A percentile compares a stretch with the other conserved stretches of the same genome.
These are phyloP conservation scores for Phytophthora brassicae DNA, from an alignment of 352 stramenopile species.

Conservation along the genomic window DNA sequence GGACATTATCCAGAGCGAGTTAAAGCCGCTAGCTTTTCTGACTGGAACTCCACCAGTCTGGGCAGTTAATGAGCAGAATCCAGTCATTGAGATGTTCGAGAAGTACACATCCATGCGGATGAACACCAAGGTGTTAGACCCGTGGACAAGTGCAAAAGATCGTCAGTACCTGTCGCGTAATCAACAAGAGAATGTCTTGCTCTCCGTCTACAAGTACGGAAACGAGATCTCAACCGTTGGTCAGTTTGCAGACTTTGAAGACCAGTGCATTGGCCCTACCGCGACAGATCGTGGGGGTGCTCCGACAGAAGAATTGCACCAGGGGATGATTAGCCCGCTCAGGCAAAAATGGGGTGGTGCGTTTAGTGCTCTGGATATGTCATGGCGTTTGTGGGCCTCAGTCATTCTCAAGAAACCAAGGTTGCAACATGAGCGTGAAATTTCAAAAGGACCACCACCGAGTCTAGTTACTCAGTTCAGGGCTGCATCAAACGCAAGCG, in stretches of 20 bases:
- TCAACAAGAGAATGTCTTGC: conserved; percentile 6
- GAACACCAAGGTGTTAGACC: conserved; percentile 9
- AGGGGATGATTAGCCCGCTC: too few species aligned
- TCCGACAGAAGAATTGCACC: conserved; percentile 13
- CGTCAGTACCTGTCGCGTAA: conserved; percentile 3
- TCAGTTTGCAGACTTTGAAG: conserved; percentile 11
- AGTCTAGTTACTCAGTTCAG: conserved; percentile 5
- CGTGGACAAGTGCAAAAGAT: conserved; percentile 13
- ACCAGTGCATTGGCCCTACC: conserved; percentile 9
- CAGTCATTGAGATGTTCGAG: too few species aligned
- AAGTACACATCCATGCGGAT: too few species aligned
- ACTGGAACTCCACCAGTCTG: too few species aligned
- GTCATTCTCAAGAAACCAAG: conserved; percentile 8
- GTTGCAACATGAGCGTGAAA: too few species aligned
- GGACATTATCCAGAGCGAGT: conserved; percentile 10
- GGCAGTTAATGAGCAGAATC: too few species aligned
- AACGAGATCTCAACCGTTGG: too few species aligned
- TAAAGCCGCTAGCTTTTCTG: conserved; percentile 10
- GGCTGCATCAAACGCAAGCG: conserved; percentile 8
- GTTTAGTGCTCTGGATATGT: conserved; percentile 5
- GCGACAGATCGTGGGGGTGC: conserved; percentile 13
- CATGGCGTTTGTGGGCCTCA: conserved; percentile 11
- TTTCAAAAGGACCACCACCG: background rate
- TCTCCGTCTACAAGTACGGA: conserved; percentile 12
- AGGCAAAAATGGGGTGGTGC: conserved; percentile 9